Evolutionary conservation across 768 basidiomycete genomes (phyloP).

Genomic region (Coprinellus micaceus): DNA sequence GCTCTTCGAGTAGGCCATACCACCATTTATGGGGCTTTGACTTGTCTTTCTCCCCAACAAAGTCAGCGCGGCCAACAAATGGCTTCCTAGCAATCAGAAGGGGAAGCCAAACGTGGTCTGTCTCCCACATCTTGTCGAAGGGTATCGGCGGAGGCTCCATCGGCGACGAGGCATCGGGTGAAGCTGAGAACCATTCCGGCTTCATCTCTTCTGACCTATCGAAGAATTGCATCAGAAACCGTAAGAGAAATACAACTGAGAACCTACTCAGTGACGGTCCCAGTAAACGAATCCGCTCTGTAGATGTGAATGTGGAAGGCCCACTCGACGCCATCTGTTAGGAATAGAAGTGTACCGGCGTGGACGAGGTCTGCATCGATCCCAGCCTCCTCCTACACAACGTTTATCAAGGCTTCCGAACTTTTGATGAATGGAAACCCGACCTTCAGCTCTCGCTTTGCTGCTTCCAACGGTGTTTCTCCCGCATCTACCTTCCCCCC

Average conservation of each 20-base stretch:
- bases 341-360: conserved; percentile 64
- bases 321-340: conserved; percentile 47
- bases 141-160: conserved; percentile 43
- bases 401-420: too few relatives aligned
- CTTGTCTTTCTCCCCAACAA: conserved; percentile 28
- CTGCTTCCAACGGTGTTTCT: conserved; percentile 68
- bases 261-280: conserved; percentile 58
- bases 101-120: conserved; percentile 69
- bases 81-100: conserved; percentile 41
- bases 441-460: conserved; percentile 73
- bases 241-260: background rate
- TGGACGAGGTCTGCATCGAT: conserved; percentile 62
- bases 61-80: conserved; percentile 47
- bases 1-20: conserved; percentile 24
- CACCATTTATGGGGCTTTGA: conserved; percentile 42
- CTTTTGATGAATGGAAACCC: background rate
- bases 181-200: conserved; percentile 70
- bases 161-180: background rate
- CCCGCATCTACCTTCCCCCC: conserved; percentile 79
- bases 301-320: conserved; percentile 75
- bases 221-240: background rate
- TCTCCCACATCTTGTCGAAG: conserved; percentile 56
- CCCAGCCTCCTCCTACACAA: conserved; percentile 91
- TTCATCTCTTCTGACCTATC: conserved; percentile 86
- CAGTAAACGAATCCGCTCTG: conserved; percentile 56